These are phyloP conservation scores for Acacia melanoxylon DNA, from an alignment of 306 rosid species.

Conservation along the genomic window DNA sequence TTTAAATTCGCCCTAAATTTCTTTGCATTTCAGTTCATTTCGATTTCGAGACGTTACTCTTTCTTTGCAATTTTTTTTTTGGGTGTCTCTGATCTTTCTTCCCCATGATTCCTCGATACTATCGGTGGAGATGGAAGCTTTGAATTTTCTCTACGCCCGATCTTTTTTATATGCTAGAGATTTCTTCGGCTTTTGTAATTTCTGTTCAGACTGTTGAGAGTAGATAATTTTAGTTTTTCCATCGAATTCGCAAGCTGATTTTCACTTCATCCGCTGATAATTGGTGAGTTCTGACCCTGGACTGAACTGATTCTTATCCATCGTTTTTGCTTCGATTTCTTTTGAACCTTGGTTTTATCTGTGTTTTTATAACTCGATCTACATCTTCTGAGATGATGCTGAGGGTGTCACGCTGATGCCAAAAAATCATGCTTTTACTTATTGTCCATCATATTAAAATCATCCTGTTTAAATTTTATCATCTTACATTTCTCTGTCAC, in stretches of 20 bases:
- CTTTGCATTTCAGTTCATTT: constrained; percentile 42
- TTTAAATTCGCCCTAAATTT: constrained; percentile 53
- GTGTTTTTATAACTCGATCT: neutral
- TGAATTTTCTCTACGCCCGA: constrained; percentile 24
- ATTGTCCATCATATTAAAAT: neutral
- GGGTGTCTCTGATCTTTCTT: constrained; percentile 22
- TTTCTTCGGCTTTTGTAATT: neutral
- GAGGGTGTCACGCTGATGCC: neutral
- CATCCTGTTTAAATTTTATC: neutral
- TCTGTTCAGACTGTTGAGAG: constrained; percentile 29
- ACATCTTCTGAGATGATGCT: constrained; percentile 2
- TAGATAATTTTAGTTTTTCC: neutral
- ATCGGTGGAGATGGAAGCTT: constrained; percentile 58
- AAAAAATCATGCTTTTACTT: neutral
- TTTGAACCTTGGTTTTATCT: neutral
- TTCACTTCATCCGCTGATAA: constrained; percentile 19
- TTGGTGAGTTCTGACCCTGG: constrained; percentile 43
- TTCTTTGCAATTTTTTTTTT: constrained; percentile 15
- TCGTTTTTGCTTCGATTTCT: neutral
- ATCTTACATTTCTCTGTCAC: neutral
- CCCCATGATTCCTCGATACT: constrained; percentile 40
- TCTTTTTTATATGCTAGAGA: constrained; percentile 21
- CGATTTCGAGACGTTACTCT: constrained; percentile 44
- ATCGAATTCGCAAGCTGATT: constrained; percentile 44
- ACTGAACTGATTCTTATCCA: neutral